Percentiles rank a stretch among this genome's conserved stretches.
Conservation (phyloP, 805 yeast species). For the Spencermartinsiella europaea region DNA sequence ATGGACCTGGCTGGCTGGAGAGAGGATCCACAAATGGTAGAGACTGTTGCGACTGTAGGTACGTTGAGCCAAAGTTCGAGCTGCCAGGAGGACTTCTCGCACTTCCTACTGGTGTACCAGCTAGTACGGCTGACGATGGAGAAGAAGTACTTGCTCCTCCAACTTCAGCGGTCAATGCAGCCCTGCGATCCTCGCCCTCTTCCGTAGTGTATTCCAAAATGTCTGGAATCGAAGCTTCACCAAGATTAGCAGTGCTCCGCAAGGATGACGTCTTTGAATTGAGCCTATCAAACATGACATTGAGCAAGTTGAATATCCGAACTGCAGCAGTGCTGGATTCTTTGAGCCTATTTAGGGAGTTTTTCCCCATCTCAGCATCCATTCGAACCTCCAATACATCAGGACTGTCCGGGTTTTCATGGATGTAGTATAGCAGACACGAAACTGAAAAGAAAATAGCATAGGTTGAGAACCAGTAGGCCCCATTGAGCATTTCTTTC, state of each 20-base stretch:
- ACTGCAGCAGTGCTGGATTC: constrained; percentile 73
- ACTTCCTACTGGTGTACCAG: no score
- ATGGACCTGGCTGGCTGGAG: no score
- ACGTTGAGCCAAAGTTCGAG: no score
- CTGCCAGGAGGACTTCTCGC: no score
- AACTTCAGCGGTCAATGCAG: no score
- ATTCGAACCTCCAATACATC: constrained; percentile 43
- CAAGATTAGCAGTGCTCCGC: background rate
- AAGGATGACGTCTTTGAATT: constrained; percentile 20
- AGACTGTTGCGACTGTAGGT: no score
- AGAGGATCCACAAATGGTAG: background rate
- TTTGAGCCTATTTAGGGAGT: constrained; percentile 63
- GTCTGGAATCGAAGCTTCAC: constrained; percentile 8
- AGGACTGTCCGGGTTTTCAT: constrained; percentile 38
- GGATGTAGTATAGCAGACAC: constrained; percentile 75
- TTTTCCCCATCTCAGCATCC: constrained; percentile 80
- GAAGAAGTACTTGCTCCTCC: no score
- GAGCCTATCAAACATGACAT: constrained; percentile 45
- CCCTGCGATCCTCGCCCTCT: constrained; percentile 2
- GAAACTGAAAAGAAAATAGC: constrained; percentile 87
- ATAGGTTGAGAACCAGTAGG: constrained; percentile 88
- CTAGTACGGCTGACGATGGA: no score
- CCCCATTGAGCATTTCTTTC: constrained; percentile 66
- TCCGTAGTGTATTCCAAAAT: constrained; percentile 7
- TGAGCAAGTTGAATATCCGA: constrained; percentile 73